Evolutionary conservation across 139 green algal species (phyloP).

Genomic region (Auxenochlorella pyrenoidosa): DNA sequence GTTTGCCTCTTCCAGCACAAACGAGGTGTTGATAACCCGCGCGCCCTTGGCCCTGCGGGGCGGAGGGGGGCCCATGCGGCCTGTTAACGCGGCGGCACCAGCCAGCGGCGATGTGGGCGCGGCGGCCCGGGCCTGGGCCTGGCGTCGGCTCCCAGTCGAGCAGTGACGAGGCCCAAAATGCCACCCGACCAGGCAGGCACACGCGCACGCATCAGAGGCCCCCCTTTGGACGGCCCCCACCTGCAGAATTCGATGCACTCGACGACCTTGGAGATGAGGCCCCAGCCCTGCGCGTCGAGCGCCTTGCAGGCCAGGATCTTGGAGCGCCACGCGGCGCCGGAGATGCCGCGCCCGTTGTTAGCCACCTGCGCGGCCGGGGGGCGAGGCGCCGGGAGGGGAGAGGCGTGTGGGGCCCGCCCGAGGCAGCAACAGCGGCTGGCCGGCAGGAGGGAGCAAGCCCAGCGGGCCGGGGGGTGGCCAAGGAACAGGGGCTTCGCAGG

Average conservation of each 20-base stretch:
- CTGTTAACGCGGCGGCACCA: too few species aligned
- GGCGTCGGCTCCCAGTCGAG: too few species aligned
- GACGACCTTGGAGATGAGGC: slow-evolving; percentile 10
- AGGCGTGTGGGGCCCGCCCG: too few species aligned
- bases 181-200: too few species aligned
- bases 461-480: too few species aligned
- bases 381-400: too few species aligned
- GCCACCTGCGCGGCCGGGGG: neutral
- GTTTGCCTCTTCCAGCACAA: slow-evolving; percentile 2
- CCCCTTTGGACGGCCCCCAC: neutral
- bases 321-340: slow-evolving; percentile 13
- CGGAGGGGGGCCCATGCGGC: neutral
- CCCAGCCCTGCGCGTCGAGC: slow-evolving; percentile 30
- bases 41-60: slow-evolving; percentile 14
- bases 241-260: slow-evolving; percentile 22
- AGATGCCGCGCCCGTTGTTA: slow-evolving; percentile 38
- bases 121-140: too few species aligned
- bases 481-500: too few species aligned
- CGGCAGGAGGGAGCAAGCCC: too few species aligned
- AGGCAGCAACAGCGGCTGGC: neutral
- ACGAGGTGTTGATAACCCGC: slow-evolving; percentile 32
- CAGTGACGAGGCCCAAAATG: too few species aligned
- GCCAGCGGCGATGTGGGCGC: too few species aligned
- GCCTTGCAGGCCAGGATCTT: slow-evolving; percentile 41
- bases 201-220: too few species aligned